A percentile compares a stretch with the other conserved stretches of the same genome.
Evolutionary conservation across 495 filamentous ascomycete genomes (phyloP).

Genomic region (Chaetomidium leptoderma): DNA sequence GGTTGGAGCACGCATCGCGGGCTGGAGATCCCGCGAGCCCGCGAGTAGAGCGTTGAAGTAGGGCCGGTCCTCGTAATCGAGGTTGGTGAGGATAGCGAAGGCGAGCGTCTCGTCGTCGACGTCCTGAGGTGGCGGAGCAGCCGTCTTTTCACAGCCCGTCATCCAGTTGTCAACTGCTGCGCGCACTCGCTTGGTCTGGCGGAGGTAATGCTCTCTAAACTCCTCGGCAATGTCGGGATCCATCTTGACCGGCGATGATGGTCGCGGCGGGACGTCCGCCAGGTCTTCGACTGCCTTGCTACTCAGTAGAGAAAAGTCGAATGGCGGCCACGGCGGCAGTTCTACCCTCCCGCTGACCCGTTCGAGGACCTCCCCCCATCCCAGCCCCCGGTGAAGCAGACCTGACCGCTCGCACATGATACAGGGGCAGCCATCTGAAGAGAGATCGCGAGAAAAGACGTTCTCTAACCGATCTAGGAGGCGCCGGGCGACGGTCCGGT

Average conservation of each 20-base stretch:
- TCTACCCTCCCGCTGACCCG: slow-evolving; percentile 82
- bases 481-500: slow-evolving; percentile 86
- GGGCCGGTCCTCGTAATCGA: slow-evolving; percentile 67
- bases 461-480: slow-evolving; percentile 89
- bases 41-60: slow-evolving; percentile 74
- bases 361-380: slow-evolving; percentile 95
- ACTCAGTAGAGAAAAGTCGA: slow-evolving; percentile 64
- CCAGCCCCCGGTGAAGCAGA: slow-evolving; percentile 64
- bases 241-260: slow-evolving; percentile 68
- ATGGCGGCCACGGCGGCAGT: slow-evolving; percentile 82
- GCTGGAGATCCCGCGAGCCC: slow-evolving; percentile 58
- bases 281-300: slow-evolving; percentile 48
- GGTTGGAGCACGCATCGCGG: slow-evolving; percentile 52
- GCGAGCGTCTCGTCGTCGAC: slow-evolving; percentile 89
- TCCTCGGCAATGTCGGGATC: slow-evolving; percentile 91
- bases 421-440: slow-evolving; percentile 69
- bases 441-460: slow-evolving; percentile 88
- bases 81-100: slow-evolving; percentile 87
- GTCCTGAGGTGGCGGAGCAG: slow-evolving; percentile 70
- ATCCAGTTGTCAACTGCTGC: slow-evolving; percentile 83
- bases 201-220: slow-evolving; percentile 80
- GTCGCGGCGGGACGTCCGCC: slow-evolving; percentile 42
- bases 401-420: slow-evolving; percentile 65
- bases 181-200: slow-evolving; percentile 82
- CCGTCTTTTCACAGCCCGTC: slow-evolving; percentile 63